These are phyloP conservation scores for Dactylellina haptotyla DNA, from an alignment of 2,329 filamentous ascomycete species.

Conservation along the genomic window DNA sequence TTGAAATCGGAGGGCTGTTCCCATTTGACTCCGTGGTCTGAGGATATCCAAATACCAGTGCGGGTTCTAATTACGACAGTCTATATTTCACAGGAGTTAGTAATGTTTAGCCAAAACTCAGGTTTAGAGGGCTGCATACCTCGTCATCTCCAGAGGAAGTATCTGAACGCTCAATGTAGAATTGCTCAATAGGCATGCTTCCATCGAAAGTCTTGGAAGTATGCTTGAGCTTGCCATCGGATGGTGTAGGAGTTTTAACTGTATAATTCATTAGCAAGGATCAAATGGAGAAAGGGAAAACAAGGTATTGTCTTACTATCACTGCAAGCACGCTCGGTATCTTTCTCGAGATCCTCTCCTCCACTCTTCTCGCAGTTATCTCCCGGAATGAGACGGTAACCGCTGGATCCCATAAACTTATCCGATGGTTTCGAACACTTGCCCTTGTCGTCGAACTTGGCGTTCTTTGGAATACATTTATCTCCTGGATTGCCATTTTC, in stretches of 20 bases:
- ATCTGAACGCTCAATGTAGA: constrained; percentile 82
- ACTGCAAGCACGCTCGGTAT: constrained; percentile 79
- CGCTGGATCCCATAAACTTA: constrained; percentile 84
- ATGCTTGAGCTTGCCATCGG: constrained; percentile 71
- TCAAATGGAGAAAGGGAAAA: not conserved
- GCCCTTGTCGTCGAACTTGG: constrained; percentile 70
- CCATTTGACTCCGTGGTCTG: constrained; percentile 92
- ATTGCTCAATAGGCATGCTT: constrained; percentile 65
- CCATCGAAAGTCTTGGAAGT: constrained; percentile 31
- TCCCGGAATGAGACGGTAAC: constrained; percentile 90
- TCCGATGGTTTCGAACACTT: constrained; percentile 77
- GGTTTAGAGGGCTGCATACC: constrained; percentile 60
- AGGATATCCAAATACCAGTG: constrained; percentile 74
- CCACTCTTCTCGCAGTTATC: constrained; percentile 77
- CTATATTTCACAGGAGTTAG: constrained; percentile 34
- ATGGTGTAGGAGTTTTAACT: constrained; percentile 65
- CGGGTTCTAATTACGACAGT: constrained; percentile 71
- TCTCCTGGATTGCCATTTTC: constrained; percentile 70
- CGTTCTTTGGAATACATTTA: constrained; percentile 71
- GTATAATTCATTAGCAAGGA: constrained; percentile 7
- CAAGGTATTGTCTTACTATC: constrained; percentile 64
- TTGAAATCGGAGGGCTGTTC: constrained; percentile 71
- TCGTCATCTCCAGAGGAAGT: constrained; percentile 75
- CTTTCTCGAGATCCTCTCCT: constrained; percentile 76
- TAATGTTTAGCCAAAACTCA: not conserved